A percentile compares a stretch with the other conserved stretches of the same genome.
Evolutionary conservation across 2,329 filamentous ascomycete genomes (phyloP).

Genomic region (Aphanocladium album): DNA sequence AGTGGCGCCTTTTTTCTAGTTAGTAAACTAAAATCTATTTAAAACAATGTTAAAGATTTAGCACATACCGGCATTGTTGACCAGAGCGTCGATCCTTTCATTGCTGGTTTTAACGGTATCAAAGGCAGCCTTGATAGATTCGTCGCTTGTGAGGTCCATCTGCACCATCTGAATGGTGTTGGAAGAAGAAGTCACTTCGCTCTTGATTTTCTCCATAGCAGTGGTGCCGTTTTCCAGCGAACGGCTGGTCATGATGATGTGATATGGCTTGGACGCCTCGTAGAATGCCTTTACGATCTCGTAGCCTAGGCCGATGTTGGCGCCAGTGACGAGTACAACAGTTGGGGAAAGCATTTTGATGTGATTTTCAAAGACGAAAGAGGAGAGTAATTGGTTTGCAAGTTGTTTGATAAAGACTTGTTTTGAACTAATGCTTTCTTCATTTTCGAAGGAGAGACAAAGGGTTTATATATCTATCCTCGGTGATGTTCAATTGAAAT

Average conservation of each 20-base stretch:
- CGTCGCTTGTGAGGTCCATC: conserved; percentile 28
- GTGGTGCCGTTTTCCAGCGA: conserved; percentile 42
- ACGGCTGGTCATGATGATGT: conserved; percentile 50
- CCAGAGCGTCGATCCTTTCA: conserved; percentile 27
- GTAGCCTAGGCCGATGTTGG: conserved; percentile 1
- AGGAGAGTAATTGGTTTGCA: neutral
- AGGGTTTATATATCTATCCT: neutral
- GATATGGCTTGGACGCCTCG: conserved; percentile 31
- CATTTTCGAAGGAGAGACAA: neutral
- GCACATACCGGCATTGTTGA: conserved; percentile 30
- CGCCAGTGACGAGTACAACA: neutral
- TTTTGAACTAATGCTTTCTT: neutral
- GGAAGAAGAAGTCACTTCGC: conserved; percentile 32
- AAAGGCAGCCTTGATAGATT: conserved; percentile 26
- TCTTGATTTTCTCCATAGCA: conserved; percentile 35
- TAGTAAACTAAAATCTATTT: neutral
- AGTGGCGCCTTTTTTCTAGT: conserved; percentile 24
- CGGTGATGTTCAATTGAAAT: no score
- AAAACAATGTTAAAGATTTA: neutral
- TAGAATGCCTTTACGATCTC: conserved; percentile 1
- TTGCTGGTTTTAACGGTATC: conserved; percentile 21
- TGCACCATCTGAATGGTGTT: conserved; percentile 35
- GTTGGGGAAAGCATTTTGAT: conserved; percentile 3
- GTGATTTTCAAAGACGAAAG: neutral
- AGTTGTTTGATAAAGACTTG: neutral